Evolutionary conservation across 106 monocot genomes (phyloP), one percentile per base, ranked within the genome.

Genomic region (Agapanthus africanus): DNA sequence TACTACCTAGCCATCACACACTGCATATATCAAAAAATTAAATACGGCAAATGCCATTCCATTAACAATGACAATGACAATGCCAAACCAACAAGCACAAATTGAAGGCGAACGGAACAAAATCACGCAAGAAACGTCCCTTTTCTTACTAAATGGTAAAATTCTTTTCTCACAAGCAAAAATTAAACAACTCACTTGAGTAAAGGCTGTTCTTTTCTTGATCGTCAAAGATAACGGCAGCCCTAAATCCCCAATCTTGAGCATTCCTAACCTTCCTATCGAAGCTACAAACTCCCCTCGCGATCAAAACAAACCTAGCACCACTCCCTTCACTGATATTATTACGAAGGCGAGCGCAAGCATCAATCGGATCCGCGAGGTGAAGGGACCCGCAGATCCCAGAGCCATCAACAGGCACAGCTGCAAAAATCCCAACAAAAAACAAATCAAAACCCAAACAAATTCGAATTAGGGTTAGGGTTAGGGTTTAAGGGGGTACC

Each of bases 191-290:
- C 86, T 83, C 38, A 87, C 87, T 87, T 4, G 84, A 84, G 76
- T 77, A 77, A 61, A 92, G 70, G 63, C 73, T 77, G 68, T 71
- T 68, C 65, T 79, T 83, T 11, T 88, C 83, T 61, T 71, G 82
- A 39, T 88, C 88, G 54, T 92, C 88, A 49, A 83, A 85, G 49
- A 92, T 81, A 59, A 92, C 76, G 35, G 80, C 80, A 19, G 88
- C 78, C 26, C 56, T 54, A 61, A 80, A 92, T 14, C 88, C 91
- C 7, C 67, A 79, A 8, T 77, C 75, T 85, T 95, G 95, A 2
- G 88, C 91, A 76, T 67, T 76, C 83, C 88, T 79, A 9, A 95
- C 91, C 79, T 95, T 95, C 70, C 75, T 70, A 70, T 85, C 90
- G 56, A 91, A 90, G 79, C 85, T 95, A 65, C 95, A 91, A 19